Percentiles rank a stretch among this genome's conserved stretches.
phyloP scores from a whole-genome alignment of 371 early-diverging fungal species.

The Mortierella sp. region DNA sequence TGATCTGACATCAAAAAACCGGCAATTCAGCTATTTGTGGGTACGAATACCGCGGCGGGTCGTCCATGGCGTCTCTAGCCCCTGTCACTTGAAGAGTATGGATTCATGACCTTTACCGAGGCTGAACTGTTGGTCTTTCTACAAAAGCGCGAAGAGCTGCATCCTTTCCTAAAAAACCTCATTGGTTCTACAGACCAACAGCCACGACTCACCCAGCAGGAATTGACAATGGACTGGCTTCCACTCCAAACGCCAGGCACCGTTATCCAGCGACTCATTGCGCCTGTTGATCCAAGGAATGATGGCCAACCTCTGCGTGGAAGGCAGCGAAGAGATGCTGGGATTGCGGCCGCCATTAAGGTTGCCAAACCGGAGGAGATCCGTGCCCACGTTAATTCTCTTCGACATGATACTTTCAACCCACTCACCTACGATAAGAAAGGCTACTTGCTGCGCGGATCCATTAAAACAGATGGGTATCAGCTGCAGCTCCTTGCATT shows the following conservation, averaged over 20 bases:
- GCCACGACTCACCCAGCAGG: neutral
- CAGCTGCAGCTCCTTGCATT: slow-evolving; percentile 12
- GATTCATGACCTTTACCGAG: slow-evolving; percentile 17
- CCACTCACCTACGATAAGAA: neutral
- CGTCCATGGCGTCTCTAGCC: slow-evolving; percentile 8
- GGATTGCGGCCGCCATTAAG: slow-evolving; percentile 8
- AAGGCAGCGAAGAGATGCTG: slow-evolving; percentile 3
- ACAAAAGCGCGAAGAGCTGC: slow-evolving; percentile 6
- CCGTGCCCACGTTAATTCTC: slow-evolving; percentile 5
- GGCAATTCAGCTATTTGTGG: slow-evolving; percentile 13
- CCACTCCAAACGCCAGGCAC: slow-evolving; percentile 6
- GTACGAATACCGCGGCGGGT: slow-evolving; percentile 4
- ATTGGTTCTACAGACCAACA: slow-evolving; percentile 4
- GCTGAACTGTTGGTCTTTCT: slow-evolving; percentile 14
- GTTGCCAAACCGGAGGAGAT: neutral
- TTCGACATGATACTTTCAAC: neutral
- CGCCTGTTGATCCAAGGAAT: slow-evolving; percentile 11
- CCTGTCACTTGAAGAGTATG: slow-evolving; percentile 16
- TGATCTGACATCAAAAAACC: slow-evolving; percentile 8
- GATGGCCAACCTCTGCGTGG: too few species aligned
- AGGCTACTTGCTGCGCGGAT: slow-evolving; percentile 17
- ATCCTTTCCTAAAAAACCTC: slow-evolving; percentile 12
- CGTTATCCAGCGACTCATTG: slow-evolving; percentile 15
- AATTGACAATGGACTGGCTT: slow-evolving; percentile 11
- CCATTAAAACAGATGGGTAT: slow-evolving; percentile 25